phyloP scores from a whole-genome alignment of 108 stramenopile species.

The Skeletonema grethae region DNA sequence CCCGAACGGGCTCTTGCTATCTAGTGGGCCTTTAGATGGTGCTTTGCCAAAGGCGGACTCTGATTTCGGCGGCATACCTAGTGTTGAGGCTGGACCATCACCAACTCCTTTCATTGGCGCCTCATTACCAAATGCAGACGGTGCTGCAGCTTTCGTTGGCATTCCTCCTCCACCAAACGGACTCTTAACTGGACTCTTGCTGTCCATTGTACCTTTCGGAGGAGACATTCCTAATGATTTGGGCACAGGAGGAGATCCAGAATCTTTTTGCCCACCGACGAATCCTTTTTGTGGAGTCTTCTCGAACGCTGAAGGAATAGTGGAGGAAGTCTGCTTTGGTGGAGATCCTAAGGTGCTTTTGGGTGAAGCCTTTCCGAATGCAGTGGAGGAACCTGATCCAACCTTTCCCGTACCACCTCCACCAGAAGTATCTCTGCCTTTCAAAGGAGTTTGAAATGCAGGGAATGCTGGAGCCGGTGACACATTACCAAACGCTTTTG shows the following conservation, averaged over 20 bases:
- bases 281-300: constrained; percentile 8
- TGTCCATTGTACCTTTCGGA: background rate
- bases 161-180: constrained; percentile 1
- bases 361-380: constrained; percentile 2
- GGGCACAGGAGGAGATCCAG: background rate
- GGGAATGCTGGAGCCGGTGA: background rate
- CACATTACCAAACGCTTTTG: background rate
- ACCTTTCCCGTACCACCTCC: background rate
- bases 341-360: no score
- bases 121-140: background rate
- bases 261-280: background rate
- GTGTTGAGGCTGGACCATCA: background rate
- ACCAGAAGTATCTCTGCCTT: constrained; percentile 4
- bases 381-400: background rate
- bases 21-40: background rate
- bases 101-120: background rate
- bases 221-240: constrained; percentile 2
- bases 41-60: background rate
- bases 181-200: background rate
- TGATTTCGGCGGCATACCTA: background rate
- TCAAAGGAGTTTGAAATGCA: constrained; percentile 1
- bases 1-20: background rate
- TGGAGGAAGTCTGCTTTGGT: background rate
- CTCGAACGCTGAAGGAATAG: background rate
- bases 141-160: background rate